Evolutionary conservation across 768 basidiomycete species (phyloP), one percentile per base, ranked within the genome.

Genomic region (Russula sp.): DNA sequence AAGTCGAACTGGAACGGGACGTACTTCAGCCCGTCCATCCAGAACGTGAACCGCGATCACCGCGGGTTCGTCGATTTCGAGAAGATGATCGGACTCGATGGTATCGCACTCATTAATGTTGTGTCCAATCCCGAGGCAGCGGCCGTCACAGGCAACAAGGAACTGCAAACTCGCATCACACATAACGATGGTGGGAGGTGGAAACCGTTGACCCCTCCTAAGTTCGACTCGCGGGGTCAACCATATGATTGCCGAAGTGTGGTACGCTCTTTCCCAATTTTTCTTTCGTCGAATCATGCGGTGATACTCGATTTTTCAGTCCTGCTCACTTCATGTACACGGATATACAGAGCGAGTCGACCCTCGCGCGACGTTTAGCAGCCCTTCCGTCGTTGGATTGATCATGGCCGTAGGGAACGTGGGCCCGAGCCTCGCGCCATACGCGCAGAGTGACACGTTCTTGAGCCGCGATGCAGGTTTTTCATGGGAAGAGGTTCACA

Each of bases 1-100:
- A 96, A 96, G 73, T 97, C 95, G 34, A 98, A 99, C 73, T 98
- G 90, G 35, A 99, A 99, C 68, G 97, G 97, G 41, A 99, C 97
- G 0, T 98, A 97, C 77, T 99, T 93, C 71, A 87, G 90, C 22
- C 72, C 94, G 11, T 91, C 94, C 0, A 69, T 90, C 42, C 88
- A 91, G 67, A 81, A 93, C 67, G 97, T 90, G 58, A 98, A 98
- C 72, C 83, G 97, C n/a, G 87, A 99, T 70, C 75, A 83, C 0
- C 70, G 76, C 0, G 97, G 97, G 5, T 98, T 81, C 69, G 95
- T 93, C 36, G 96, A 99, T 72, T 99, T 98, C 67, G 97, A 99
- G 77, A 99, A 98, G 79, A 88, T 98, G 81, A 83, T 89, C 59
- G 95, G 94, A 10, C 74, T 99, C 52, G 95, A 98, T 71, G 97